Conservation (phyloP, 352 stramenopile genomes). For the Globisporangium canariense region DNA sequence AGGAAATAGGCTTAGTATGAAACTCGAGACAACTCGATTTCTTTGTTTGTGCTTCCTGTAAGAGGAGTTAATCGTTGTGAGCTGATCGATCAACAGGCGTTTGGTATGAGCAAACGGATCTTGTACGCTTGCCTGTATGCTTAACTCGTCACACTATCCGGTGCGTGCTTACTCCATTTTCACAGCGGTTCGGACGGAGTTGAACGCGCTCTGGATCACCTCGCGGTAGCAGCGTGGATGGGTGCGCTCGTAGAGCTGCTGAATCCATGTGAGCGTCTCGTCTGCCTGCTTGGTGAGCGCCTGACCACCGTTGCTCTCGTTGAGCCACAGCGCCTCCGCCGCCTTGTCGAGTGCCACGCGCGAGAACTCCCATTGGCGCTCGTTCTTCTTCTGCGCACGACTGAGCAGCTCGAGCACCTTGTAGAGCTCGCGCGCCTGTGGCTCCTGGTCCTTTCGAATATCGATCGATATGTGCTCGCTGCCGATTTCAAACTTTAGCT, state of each 20-base stretch:
- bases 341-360: conserved; percentile 40
- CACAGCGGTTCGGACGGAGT: conserved; percentile 27
- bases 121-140: not conserved
- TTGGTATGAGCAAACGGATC: no score
- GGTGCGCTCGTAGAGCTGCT: conserved; percentile 39
- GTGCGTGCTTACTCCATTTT: conserved; percentile 26
- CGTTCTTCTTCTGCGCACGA: conserved; percentile 35
- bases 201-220: conserved; percentile 43
- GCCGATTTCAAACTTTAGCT: conserved; percentile 37
- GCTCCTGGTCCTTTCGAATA: conserved; percentile 27
- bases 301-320: conserved; percentile 29
- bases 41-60: no score
- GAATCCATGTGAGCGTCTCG: conserved; percentile 39
- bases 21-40: no score
- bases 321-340: conserved; percentile 37
- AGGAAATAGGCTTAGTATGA: no score
- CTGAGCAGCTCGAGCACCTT: conserved; percentile 40
- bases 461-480: conserved; percentile 26
- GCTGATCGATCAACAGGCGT: no score
- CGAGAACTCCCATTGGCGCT: conserved; percentile 43
- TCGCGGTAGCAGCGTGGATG: conserved; percentile 59
- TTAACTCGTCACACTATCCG: not conserved
- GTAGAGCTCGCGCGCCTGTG: conserved; percentile 29
- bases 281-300: conserved; percentile 44
- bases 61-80: no score